Conservation (phyloP, 257 asterid species). For the Sherardia arvensis region DNA sequence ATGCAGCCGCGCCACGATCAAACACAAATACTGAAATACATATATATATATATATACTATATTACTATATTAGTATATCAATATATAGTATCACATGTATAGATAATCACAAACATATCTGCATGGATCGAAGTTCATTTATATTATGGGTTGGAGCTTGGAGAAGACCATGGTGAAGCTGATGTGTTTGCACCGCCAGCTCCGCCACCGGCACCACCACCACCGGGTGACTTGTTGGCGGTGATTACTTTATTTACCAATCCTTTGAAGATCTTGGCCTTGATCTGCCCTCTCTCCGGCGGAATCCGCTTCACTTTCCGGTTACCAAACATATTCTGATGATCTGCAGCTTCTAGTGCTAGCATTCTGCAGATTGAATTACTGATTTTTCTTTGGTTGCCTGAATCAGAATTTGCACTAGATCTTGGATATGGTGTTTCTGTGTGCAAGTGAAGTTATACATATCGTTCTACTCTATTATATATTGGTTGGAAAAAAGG, state of each 20-base stretch:
- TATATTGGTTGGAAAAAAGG: background rate
- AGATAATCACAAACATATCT: no score
- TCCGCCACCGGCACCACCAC: background rate
- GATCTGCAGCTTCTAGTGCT: background rate
- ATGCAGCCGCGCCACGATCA: no score
- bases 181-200: background rate
- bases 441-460: background rate
- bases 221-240: background rate
- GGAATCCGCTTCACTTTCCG: slow-evolving; percentile 7
- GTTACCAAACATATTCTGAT: background rate
- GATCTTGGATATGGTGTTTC: background rate
- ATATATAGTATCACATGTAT: background rate
- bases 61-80: background rate
- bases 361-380: background rate
- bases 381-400: background rate
- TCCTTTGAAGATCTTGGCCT: slow-evolving; percentile 7
- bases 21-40: background rate
- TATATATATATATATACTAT: no score
- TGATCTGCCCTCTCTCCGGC: slow-evolving; percentile 30
- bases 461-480: no score
- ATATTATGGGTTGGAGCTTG: background rate
- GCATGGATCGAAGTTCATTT: no score
- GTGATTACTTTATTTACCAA: slow-evolving; percentile 5
- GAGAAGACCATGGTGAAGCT: background rate
- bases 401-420: background rate